Base-by-base conservation (phyloP, 192 early-diverging fungal genomes). In the Helicostylum pulchrum region DNA sequence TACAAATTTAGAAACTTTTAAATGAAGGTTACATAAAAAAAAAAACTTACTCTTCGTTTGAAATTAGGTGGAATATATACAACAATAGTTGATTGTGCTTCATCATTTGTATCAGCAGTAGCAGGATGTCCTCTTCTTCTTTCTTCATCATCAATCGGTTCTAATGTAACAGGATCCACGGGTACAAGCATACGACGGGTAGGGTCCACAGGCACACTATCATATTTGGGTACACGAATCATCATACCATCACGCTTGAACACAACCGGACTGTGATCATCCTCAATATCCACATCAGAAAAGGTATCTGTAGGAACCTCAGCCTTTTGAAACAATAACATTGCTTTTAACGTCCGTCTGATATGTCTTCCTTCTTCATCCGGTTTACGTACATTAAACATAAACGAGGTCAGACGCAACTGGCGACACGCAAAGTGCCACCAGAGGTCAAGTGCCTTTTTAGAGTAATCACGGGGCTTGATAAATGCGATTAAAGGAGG, bases 31-130 rank as follows among this genome's bases (percentile, higher is more conserved):
- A n/a, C n/a, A 20, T 44, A 39, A 45, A 23, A 59, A 59, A 30
- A 45, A 20, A 7, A 17, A 57, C 72, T 64, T 60, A 92, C 74
- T 43, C 92, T 74, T 2, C 53, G 62, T 67, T 82, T 77, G 46
- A 92, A 90, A 26, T 78, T 66, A 5, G 87, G 82, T 42, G 97
- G 96, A 19, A 88, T 81, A 76, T 94, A 94, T 2, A 99, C 88
- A 26, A 93, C 76, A 0, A 79, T 87, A 62, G 94, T 93, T 47
- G 89, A 72, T 31, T 79, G 66, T 53, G 79, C 83, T 17, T 83
- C 83, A 63, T 82, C 84, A 66, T 79, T 71, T 20, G 75, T 71
- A 15, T 21, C 72, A 63, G 58, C 31, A 20, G 65, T 63, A 10
- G 82, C 80, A 30, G 81, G 73, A n/a, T 88, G 85, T 4, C 81